A percentile compares a stretch with the other conserved stretches of the same genome.
These are phyloP conservation scores for Populus hybrid DNA, from an alignment of 441 rosid genomes.

Conservation along the genomic window DNA sequence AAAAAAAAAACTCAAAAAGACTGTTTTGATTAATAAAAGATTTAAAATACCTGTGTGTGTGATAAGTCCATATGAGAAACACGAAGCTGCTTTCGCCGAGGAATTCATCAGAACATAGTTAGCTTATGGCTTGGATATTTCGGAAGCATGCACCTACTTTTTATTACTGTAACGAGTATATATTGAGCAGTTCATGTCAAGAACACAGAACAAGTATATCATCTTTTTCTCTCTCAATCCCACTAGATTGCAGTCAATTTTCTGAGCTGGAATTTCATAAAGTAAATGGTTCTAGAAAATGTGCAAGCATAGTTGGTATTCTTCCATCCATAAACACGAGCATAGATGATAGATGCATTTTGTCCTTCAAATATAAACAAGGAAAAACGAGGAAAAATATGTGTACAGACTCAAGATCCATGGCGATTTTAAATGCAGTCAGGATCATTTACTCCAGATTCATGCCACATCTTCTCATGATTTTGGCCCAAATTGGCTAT, in stretches of 20 bases:
- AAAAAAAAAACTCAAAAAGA: too few relatives aligned
- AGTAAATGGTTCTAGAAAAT: slow-evolving; percentile 21
- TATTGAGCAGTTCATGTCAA: not conserved
- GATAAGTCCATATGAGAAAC: not conserved
- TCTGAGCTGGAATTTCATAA: slow-evolving; percentile 12
- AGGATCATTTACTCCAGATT: slow-evolving; percentile 16
- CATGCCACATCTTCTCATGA: slow-evolving; percentile 36
- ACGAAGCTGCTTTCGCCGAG: not conserved
- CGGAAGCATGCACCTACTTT: not conserved
- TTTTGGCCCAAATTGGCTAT: slow-evolving; percentile 28
- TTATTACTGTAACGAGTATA: not conserved
- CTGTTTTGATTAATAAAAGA: too few relatives aligned
- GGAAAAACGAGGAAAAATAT: not conserved
- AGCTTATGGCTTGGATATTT: not conserved
- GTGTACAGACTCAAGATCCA: not conserved
- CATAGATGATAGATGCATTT: slow-evolving; percentile 13
- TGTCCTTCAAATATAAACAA: slow-evolving; percentile 13
- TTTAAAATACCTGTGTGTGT: too few relatives aligned
- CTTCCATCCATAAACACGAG: slow-evolving; percentile 1
- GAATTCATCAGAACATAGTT: not conserved
- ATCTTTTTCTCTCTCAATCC: not conserved
- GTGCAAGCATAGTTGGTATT: slow-evolving; percentile 9
- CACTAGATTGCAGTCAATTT: not conserved
- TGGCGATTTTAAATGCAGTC: slow-evolving; percentile 13
- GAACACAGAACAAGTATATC: not conserved